phyloP scores from a whole-genome alignment of 2,329 filamentous ascomycete species.

The Teratosphaeria pseudoeucalypti region DNA sequence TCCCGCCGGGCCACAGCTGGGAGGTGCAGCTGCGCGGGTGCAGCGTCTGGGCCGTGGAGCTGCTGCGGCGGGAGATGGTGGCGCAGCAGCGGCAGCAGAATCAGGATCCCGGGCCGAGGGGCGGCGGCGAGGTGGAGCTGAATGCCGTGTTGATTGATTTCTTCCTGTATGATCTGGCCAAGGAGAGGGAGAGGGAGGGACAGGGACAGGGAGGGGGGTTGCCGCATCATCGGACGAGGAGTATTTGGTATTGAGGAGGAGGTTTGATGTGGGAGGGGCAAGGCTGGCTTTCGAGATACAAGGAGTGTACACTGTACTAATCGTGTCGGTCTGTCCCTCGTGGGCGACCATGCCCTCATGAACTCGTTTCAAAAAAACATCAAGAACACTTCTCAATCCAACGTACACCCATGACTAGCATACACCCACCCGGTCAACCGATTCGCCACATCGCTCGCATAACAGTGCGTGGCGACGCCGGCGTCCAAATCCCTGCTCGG shows the following conservation, averaged over 20 bases:
- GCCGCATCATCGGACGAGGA: constrained; percentile 81
- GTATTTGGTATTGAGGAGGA: constrained; percentile 71
- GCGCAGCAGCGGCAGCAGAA: constrained; percentile 47
- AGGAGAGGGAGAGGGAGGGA: constrained; percentile 55
- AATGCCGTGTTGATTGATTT: constrained; percentile 97
- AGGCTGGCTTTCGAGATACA: too few relatives aligned
- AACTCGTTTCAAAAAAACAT: neutral
- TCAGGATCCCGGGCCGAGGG: constrained; percentile 39
- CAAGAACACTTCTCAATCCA: constrained; percentile 1
- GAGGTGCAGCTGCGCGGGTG: constrained; percentile 85
- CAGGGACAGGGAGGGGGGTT: constrained; percentile 29
- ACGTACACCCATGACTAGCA: constrained; percentile 7
- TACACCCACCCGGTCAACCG: constrained; percentile 34
- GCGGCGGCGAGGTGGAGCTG: constrained; percentile 26
- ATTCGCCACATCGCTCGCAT: constrained; percentile 44
- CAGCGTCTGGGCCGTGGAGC: constrained; percentile 87
- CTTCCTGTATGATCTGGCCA: constrained; percentile 91
- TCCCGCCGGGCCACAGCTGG: constrained; percentile 64
- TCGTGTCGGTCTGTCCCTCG: neutral
- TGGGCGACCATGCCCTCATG: neutral
- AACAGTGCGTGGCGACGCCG: constrained; percentile 43
- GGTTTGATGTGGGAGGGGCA: too few relatives aligned
- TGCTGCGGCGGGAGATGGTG: constrained; percentile 73
- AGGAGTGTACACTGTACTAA: too few relatives aligned
- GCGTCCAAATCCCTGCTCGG: constrained; percentile 28